A percentile compares a stretch with the other conserved stretches of the same genome.
These are phyloP conservation scores for Fistulifera pelliculosa DNA, from an alignment of 108 stramenopile species.

Conservation along the genomic window DNA sequence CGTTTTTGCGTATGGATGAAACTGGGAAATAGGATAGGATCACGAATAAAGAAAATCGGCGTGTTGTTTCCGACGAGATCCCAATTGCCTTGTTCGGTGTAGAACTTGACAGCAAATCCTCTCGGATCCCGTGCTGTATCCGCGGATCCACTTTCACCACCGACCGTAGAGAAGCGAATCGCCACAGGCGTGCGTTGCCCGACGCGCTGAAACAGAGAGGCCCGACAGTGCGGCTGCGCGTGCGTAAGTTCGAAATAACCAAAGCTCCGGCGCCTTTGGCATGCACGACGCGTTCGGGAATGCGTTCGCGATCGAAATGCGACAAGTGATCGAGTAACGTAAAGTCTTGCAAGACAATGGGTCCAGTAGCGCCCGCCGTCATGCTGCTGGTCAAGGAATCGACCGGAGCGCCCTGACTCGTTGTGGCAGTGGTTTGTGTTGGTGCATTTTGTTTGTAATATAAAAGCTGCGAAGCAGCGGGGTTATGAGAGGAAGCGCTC, in stretches of 20 bases:
- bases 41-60: constrained; percentile 66
- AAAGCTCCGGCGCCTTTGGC: constrained; percentile 64
- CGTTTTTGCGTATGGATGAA: constrained; percentile 75
- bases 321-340: constrained; percentile 49
- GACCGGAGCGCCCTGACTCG: constrained; percentile 17
- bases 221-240: constrained; percentile 19
- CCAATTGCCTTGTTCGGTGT: constrained; percentile 66
- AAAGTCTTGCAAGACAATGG: constrained; percentile 45
- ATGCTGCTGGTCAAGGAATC: constrained; percentile 20
- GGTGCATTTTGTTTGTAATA: too few relatives aligned
- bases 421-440: too few relatives aligned
- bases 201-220: constrained; percentile 39
- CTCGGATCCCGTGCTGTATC: constrained; percentile 61
- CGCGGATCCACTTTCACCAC: constrained; percentile 49
- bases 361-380: constrained; percentile 26
- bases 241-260: constrained; percentile 55
- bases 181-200: constrained; percentile 50
- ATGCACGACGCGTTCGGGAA: constrained; percentile 67
- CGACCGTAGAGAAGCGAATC: constrained; percentile 57
- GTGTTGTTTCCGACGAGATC: constrained; percentile 70
- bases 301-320: constrained; percentile 62
- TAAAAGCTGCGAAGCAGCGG: too few relatives aligned
- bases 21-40: constrained; percentile 56
- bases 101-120: constrained; percentile 65
- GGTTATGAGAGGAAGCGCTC: too few relatives aligned